Percentiles rank a stretch among this genome's conserved stretches.
Evolutionary conservation across 345 rosid genomes (phyloP).

Genomic region (Sonneratia caseolaris): DNA sequence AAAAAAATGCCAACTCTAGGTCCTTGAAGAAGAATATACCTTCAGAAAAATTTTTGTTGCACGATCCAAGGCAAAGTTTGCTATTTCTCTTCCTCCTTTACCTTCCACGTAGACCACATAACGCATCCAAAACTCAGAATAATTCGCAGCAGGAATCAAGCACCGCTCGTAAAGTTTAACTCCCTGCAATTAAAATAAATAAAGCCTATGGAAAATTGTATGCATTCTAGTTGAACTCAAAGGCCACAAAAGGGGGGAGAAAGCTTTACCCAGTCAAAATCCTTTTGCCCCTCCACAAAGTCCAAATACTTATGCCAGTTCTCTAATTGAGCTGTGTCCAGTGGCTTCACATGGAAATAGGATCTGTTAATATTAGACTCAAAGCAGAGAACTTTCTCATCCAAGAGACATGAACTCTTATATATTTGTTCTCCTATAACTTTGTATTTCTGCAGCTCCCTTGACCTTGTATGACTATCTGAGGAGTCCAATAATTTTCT

Average conservation of each 20-base stretch:
- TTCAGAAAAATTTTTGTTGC: conserved; percentile 59
- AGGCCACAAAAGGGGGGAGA: conserved; percentile 9
- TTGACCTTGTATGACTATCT: conserved; percentile 29
- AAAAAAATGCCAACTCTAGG: background rate
- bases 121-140: conserved; percentile 85
- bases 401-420: conserved; percentile 38
- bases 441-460: conserved; percentile 46
- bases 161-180: conserved; percentile 86
- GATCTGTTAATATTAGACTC: conserved; percentile 58
- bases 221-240: conserved; percentile 3
- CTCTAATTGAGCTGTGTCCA: conserved; percentile 50
- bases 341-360: conserved; percentile 68
- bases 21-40: conserved; percentile 32
- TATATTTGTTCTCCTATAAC: conserved; percentile 51
- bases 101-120: conserved; percentile 76
- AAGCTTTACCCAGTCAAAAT: conserved; percentile 82
- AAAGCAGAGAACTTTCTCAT: conserved; percentile 44
- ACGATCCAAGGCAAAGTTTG: conserved; percentile 64
- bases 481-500: conserved; percentile 55
- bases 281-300: conserved; percentile 64
- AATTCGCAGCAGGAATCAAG: conserved; percentile 79
- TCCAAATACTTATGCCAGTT: conserved; percentile 79
- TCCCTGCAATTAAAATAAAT: conserved; percentile 30
- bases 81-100: conserved; percentile 88
- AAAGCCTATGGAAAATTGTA: background rate